Base-by-base conservation (phyloP, 2,329 filamentous ascomycete genomes). In the Teratosphaeria nubilosa region DNA sequence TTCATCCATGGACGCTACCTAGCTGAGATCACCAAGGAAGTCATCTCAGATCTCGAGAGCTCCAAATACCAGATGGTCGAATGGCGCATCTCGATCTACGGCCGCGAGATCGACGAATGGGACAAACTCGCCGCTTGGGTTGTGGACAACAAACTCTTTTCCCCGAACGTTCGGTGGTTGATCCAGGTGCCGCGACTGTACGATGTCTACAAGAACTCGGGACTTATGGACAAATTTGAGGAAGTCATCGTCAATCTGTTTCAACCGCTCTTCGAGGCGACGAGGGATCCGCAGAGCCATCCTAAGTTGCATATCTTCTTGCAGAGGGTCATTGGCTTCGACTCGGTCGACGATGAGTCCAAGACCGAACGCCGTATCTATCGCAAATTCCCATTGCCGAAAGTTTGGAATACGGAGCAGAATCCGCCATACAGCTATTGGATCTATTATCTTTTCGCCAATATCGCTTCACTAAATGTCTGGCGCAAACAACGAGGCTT, bases 51-150 rank as follows among this genome's bases (percentile, higher is more conserved):
- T 80, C 78, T 99, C 32, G 94, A 99, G 73, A 95, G 92, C 54
- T 96, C 91, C 82, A 99, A 99, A 73, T 99, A 99, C 70, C 94
- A 99, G 72, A 96, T 99, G 88, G 94, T 94, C 1, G 94, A 99
- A 76, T 99, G 95, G 91, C 90, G 94, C 51, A 96, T 99, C 65
- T 96, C 91, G 25, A 90, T 99, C 63, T 99, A 99, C 68, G 94
- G 94, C 62, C 88, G 90, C 70, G 88, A 87, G 2, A 81, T 95
- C 48, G 86, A 95, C 62, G 94, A 99, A 73, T 99, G 94, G 94
- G 92, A 97, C 70, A 99, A 95, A 70, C 83, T 99, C 55, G 94
- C 94, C 3, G 90, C 88, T 2, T 99, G 94, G 94, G 91, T 99
- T 7, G 85, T 97, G 16, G 92, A 97, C 76, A 96, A 97, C 78